Evolutionary conservation across 176 grass and related monocot genomes (phyloP), one percentile per base, ranked within the genome.

Genomic region (Phoenix roebelenii): DNA sequence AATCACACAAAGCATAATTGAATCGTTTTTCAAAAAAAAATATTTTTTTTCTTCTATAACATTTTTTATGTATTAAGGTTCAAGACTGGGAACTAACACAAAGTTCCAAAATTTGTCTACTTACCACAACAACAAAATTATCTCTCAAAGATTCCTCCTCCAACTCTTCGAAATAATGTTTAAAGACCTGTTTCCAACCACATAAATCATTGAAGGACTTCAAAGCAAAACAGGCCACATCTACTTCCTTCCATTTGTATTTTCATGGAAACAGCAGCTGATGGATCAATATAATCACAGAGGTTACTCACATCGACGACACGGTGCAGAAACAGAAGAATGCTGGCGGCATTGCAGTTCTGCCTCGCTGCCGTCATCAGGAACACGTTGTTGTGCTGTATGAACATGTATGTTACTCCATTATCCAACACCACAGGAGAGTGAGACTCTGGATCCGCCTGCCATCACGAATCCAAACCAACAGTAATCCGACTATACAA

Each of bases 81-180:
- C 10, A 14, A 44, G 7, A 14, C 35, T 44, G 9, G 35, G 35
- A 44, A 44, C 35, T 44, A 44, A 3, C 9, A 44, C 35, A 44
- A 72, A 70, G 23, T 15, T 61, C 25, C 25, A 58, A 22, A 14
- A 72, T 73, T 23, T 68, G 26, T 73, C 5, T 55, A 15, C 62
- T 63, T 74, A 97, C 93, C 81, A 97, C 93, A 29, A 97, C 93
- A 6, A 97, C 93, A 75, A 97, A 97, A 69, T 97, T 97, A 88
- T 97, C 93, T 84, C 93, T 88, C 29, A 97, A 75, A 2, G 93
- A 97, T 49, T 97, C 93, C 52, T 97, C 93, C 54, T 97, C 93
- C 71, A 97, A 67, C 70, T 97, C 93, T 64, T 97, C 93, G 63
- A 97, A 97, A 70, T 97, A 97, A 72, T 91, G 87, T 73, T 97